Evolutionary conservation across 768 basidiomycete species (phyloP).

Genomic region (Lactarius hengduanensis): DNA sequence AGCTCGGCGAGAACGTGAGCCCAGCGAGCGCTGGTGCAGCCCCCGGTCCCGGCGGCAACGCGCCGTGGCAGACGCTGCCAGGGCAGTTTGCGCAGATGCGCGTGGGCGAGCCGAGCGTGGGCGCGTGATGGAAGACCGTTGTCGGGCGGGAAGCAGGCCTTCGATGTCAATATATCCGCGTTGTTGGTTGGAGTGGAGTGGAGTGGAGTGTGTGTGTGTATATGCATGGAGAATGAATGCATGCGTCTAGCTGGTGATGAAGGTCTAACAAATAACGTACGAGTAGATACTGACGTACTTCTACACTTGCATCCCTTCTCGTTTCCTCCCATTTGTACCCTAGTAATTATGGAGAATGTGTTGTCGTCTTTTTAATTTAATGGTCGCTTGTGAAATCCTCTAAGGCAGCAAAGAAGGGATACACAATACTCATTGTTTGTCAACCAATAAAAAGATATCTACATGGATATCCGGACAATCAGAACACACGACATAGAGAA

Average conservation of each 20-base stretch:
- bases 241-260: background rate
- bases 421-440: background rate
- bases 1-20: background rate
- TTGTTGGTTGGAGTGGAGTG: background rate
- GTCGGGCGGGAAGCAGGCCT: background rate
- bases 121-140: slow-evolving; percentile 9
- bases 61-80: slow-evolving; percentile 22
- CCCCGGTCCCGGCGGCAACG: background rate
- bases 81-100: slow-evolving; percentile 28
- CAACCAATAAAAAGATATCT: background rate
- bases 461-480: background rate
- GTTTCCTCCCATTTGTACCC: background rate
- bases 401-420: background rate
- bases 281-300: background rate
- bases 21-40: slow-evolving; percentile 7
- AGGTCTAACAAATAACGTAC: too few species aligned
- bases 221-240: too few species aligned
- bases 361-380: background rate
- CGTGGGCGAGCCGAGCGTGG: slow-evolving; percentile 26
- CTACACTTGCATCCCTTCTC: background rate
- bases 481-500: background rate
- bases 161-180: background rate
- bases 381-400: background rate
- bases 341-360: background rate
- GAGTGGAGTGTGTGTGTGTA: background rate